phyloP scores from a whole-genome alignment of 306 rosid species.

The Citrullus amarus region DNA sequence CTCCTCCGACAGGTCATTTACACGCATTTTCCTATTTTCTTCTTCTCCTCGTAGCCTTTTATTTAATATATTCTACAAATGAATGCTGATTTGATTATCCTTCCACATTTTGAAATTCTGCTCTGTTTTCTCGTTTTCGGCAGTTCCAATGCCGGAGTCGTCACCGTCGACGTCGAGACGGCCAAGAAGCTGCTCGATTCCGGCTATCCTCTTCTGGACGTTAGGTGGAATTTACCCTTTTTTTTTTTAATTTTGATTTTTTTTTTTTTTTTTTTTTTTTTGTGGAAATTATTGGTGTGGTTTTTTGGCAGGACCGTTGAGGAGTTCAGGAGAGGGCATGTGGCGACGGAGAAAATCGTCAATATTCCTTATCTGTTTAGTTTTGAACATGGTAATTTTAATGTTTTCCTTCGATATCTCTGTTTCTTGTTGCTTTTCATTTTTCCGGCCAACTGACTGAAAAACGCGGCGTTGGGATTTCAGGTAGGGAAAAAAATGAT shows the following conservation, averaged over 20 bases:
- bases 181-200: conserved; percentile 45
- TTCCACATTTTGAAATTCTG: conserved; percentile 18
- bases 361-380: conserved; percentile 66
- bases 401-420: background rate
- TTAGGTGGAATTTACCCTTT: conserved; percentile 28
- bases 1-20: too few species aligned
- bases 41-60: too few species aligned
- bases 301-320: conserved; percentile 41
- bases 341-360: conserved; percentile 38
- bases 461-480: background rate
- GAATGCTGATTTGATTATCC: background rate
- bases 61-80: too few species aligned
- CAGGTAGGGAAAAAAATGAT: conserved; percentile 63
- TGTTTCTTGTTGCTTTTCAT: background rate
- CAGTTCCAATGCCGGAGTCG: conserved; percentile 21
- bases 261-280: background rate
- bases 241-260: background rate
- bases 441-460: background rate
- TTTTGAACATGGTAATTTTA: conserved; percentile 38
- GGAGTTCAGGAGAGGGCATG: conserved; percentile 58
- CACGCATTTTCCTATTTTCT: too few species aligned
- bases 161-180: conserved; percentile 43
- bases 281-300: background rate
- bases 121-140: conserved; percentile 5
- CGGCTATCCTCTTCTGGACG: conserved; percentile 58